A percentile compares a stretch with the other conserved stretches of the same genome.
Evolutionary conservation across 495 filamentous ascomycete genomes (phyloP).

Genomic region (Choiromyces venosus): DNA sequence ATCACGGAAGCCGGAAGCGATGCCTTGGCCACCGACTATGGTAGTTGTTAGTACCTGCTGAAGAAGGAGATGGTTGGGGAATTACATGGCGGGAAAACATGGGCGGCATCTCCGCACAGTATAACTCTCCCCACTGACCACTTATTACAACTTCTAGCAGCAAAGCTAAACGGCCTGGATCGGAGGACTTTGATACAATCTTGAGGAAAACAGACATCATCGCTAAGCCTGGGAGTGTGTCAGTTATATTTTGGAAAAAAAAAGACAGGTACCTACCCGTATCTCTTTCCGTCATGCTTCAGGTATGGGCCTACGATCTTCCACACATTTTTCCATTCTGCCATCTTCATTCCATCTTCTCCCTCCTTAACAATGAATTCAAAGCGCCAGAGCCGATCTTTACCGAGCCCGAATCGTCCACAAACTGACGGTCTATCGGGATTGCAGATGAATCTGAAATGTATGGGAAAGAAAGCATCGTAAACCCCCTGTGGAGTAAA

Average conservation of each 20-base stretch:
- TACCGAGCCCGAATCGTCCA: background rate
- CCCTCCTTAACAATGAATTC: background rate
- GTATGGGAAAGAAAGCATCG: background rate
- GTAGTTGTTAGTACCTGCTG: background rate
- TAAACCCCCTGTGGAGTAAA: background rate
- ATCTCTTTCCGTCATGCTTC: background rate
- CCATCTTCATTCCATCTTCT: background rate
- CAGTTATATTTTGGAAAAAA: background rate
- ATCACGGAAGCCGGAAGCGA: background rate
- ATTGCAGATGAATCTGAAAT: background rate
- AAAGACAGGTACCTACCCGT: background rate
- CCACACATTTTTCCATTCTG: background rate
- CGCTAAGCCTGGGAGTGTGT: background rate
- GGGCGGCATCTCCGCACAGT: background rate
- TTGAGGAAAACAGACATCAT: background rate
- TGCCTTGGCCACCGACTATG: background rate
- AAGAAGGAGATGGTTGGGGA: background rate
- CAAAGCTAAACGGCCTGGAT: background rate
- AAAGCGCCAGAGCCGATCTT: background rate
- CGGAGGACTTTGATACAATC: background rate
- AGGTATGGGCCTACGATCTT: background rate
- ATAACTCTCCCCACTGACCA: background rate
- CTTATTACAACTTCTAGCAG: background rate
- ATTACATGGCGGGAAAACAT: background rate
- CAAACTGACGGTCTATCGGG: background rate